Evolutionary conservation across 2,329 filamentous ascomycete genomes (phyloP).

Genomic region (Cordyceps militaris): DNA sequence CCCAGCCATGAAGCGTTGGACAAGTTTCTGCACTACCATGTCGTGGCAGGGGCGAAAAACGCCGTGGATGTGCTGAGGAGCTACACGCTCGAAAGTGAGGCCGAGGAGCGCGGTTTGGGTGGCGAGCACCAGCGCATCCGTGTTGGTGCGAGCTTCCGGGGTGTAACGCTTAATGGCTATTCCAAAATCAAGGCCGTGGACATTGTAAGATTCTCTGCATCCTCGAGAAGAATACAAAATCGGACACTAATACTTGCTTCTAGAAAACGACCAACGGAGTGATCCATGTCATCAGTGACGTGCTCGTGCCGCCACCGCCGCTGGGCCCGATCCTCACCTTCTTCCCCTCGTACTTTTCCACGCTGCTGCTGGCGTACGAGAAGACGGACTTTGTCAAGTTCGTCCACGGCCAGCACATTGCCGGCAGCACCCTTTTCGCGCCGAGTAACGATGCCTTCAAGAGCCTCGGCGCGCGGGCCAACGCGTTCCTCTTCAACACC

Average conservation of each 20-base stretch:
- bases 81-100: conserved; percentile 67
- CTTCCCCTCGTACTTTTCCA: conserved; percentile 71
- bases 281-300: conserved; percentile 66
- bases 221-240: neutral
- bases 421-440: conserved; percentile 71
- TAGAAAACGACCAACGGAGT: conserved; percentile 71
- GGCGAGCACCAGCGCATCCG: conserved; percentile 65
- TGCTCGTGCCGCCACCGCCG: conserved; percentile 69
- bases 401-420: conserved; percentile 44
- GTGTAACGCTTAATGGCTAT: conserved; percentile 71
- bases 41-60: conserved; percentile 61
- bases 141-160: conserved; percentile 53
- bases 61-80: conserved; percentile 57
- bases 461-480: conserved; percentile 63
- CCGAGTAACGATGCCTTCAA: conserved; percentile 76
- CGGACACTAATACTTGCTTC: neutral
- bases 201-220: conserved; percentile 45
- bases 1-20: conserved; percentile 65
- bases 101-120: conserved; percentile 53
- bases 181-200: conserved; percentile 62
- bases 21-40: conserved; percentile 66
- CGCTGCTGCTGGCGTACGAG: conserved; percentile 63
- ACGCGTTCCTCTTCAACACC: conserved; percentile 79
- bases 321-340: conserved; percentile 49
- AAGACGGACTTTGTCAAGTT: conserved; percentile 65